These are phyloP conservation scores for Amoebophrya sp. DNA, from an alignment of 169 alveolate genomes.

Conservation along the genomic window DNA sequence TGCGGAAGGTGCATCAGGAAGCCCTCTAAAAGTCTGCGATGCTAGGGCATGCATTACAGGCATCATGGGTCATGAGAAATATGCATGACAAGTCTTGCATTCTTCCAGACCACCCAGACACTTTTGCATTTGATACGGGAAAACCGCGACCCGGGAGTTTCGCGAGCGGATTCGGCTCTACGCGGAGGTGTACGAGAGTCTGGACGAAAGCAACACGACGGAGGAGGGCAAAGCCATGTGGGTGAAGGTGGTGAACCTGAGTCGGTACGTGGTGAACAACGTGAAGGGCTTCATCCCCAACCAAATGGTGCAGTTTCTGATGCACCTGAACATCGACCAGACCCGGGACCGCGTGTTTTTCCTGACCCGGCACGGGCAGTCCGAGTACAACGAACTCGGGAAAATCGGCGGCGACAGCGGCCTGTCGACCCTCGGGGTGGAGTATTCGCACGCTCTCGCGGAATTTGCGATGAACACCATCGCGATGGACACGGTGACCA, in stretches of 20 bases:
- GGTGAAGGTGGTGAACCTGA: conserved; percentile 13
- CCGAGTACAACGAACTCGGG: neutral
- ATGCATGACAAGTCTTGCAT: no score
- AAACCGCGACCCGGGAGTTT: neutral
- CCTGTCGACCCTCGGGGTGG: neutral
- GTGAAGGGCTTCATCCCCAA: neutral
- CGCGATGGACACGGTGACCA: neutral
- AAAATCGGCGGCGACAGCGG: neutral
- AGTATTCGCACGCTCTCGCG: neutral
- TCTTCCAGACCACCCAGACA: no score
- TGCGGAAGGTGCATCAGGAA: no score
- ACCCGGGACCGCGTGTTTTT: neutral
- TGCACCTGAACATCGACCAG: conserved; percentile 15
- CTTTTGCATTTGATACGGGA: no score
- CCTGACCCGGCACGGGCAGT: neutral
- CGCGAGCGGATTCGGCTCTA: neutral
- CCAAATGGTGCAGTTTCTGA: conserved; percentile 4
- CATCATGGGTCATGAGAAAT: no score
- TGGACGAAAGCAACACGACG: neutral
- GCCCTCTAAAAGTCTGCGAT: no score
- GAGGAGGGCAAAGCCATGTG: neutral
- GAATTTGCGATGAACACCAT: neutral
- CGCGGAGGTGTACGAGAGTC: neutral
- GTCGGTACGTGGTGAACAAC: conserved; percentile 1
- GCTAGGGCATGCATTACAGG: no score